These are phyloP conservation scores for Sedum album DNA, from an alignment of 164 flowering plant genomes.

Conservation along the genomic window DNA sequence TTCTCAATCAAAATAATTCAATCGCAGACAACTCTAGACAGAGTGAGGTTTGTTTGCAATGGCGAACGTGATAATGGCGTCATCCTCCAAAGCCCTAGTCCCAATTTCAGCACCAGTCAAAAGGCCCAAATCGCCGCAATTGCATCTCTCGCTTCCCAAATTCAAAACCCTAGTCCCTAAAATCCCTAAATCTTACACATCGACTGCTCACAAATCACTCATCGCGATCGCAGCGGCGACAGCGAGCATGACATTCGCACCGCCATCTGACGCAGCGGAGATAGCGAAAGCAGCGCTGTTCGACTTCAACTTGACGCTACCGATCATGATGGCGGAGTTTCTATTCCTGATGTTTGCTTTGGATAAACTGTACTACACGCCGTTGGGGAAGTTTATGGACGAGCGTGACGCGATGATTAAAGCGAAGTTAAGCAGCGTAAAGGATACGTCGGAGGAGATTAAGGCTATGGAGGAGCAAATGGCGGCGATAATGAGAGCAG, in stretches of 20 bases:
- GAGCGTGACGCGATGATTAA: constrained; percentile 69
- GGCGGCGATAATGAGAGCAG: constrained; percentile 73
- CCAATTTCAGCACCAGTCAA: constrained; percentile 14
- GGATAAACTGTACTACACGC: constrained; percentile 83
- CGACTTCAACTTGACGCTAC: constrained; percentile 85
- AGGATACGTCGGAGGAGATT: constrained; percentile 83
- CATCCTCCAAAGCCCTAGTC: constrained; percentile 43
- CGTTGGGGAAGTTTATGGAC: constrained; percentile 91
- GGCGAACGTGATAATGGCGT: constrained; percentile 64
- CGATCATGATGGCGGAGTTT: constrained; percentile 63
- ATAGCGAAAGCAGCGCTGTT: constrained; percentile 83
- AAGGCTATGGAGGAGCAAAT: constrained; percentile 92
- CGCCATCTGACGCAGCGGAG: constrained; percentile 60
- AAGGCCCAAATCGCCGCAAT: constrained; percentile 4
- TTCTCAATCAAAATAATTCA: background rate
- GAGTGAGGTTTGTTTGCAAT: too few relatives aligned
- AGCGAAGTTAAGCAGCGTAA: constrained; percentile 62
- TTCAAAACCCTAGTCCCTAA: constrained; percentile 6
- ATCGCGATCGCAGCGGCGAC: constrained; percentile 29
- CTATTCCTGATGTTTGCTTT: constrained; percentile 73
- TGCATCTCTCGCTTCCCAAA: constrained; percentile 6
- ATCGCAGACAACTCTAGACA: background rate
- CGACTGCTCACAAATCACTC: constrained; percentile 19
- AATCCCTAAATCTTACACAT: too few relatives aligned
- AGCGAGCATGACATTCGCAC: constrained; percentile 32